Evolutionary conservation across 1,284 basidiomycete genomes (phyloP), one percentile per base, ranked within the genome.

Genomic region (Microbotryomycetes sp.): DNA sequence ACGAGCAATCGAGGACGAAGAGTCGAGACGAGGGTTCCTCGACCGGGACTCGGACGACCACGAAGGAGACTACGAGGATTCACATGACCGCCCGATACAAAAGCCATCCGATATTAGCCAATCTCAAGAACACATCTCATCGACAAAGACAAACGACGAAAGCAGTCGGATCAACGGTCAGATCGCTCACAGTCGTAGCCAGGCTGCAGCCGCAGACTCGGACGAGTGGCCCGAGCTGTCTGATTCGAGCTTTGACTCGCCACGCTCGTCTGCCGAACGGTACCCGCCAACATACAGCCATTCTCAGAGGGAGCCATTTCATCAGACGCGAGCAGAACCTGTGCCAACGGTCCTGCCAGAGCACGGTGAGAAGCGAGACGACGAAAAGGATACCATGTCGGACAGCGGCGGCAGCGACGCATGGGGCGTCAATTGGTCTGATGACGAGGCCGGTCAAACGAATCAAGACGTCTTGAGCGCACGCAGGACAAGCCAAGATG

Each of bases 1-100:
- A 2, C 82, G 82, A 24, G 48, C 45, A 13, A 52, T 65, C 35
- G 49, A 66, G 15, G 64, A 61, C 45, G 70, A 70, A 23, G 74
- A 78, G 29, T 75, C 75, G 1, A 83, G 84, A 61, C 77, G 77
- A 47, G 82, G 86, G 67, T 85, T 85, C 23, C 76, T 88, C 11
- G 78, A 74, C 5, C 71, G 77, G 11, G 73, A 45, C 21, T 51
- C 77, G 13, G 82, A 83, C 41, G 53, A 60, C 15, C 23, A 53
- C 49, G 82, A 83, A 49, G 83, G n/a, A n/a, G n/a, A 83, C 16
- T 84, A 82, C 54, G 81, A 82, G 47, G 75, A 79, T 48, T 74
- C 54, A 6, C 58, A 56, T 2, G 23, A n/a, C 3, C 21, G n/a
- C 28, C 24, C 35, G 21, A 52, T 51, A 21, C 26, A 55, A 24